Evolutionary conservation across 805 yeast species (phyloP).

Genomic region (Jamesozyma piceae): DNA sequence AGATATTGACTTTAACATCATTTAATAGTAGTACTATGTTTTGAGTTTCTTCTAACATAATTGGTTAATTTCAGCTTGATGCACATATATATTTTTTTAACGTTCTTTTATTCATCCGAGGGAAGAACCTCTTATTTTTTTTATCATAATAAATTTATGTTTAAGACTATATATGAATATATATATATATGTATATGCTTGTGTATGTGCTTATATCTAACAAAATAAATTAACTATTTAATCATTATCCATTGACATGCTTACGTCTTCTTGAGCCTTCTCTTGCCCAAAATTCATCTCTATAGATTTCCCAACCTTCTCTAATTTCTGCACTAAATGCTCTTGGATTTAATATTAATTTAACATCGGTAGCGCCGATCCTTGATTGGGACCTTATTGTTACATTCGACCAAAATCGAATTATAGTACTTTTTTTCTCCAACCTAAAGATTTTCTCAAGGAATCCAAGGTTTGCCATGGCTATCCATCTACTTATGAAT

Average conservation of each 20-base stretch:
- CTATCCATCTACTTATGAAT: slow-evolving; percentile 21
- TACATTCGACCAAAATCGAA: slow-evolving; percentile 17
- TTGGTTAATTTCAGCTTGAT: too few relatives aligned
- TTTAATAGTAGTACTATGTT: too few relatives aligned
- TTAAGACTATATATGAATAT: too few relatives aligned
- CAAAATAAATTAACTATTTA: not conserved
- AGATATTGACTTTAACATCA: not conserved
- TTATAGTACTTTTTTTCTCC: slow-evolving; percentile 9
- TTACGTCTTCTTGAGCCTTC: slow-evolving; percentile 55
- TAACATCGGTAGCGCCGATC: slow-evolving; percentile 71
- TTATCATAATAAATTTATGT: too few relatives aligned
- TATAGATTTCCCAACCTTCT: slow-evolving; percentile 89
- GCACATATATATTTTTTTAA: too few relatives aligned
- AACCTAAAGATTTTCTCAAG: slow-evolving; percentile 10
- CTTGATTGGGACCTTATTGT: slow-evolving; percentile 43
- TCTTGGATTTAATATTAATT: slow-evolving; percentile 70
- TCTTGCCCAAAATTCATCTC: slow-evolving; percentile 88
- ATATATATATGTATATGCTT: not conserved
- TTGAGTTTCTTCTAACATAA: too few relatives aligned
- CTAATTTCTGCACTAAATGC: slow-evolving; percentile 73
- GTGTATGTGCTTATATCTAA: not conserved
- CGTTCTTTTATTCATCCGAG: too few relatives aligned
- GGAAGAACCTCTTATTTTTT: too few relatives aligned
- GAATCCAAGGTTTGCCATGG: slow-evolving; percentile 13
- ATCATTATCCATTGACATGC: not conserved